phyloP scores from a whole-genome alignment of 768 basidiomycete genomes.

The Boletales sp. region DNA sequence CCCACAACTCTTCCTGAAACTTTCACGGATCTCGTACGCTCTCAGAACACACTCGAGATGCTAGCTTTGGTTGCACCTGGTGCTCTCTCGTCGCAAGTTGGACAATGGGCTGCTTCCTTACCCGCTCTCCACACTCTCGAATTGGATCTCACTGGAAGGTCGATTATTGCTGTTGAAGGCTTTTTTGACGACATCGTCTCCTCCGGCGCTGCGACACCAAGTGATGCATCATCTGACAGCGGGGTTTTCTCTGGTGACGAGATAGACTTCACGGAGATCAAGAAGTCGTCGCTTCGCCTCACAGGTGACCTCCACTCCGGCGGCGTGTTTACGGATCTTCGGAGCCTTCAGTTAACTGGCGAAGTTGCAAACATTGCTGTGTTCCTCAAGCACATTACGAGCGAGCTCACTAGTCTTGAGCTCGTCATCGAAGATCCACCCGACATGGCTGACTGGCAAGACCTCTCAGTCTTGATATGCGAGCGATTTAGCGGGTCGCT shows the following conservation, averaged over 20 bases:
- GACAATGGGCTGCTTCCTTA: constrained; percentile 67
- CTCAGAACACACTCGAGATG: constrained; percentile 58
- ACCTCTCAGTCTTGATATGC: constrained; percentile 60
- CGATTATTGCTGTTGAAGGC: constrained; percentile 68
- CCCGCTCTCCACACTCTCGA: constrained; percentile 60
- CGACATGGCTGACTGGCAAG: constrained; percentile 70
- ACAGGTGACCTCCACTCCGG: constrained; percentile 57
- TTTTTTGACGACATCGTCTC: constrained; percentile 71
- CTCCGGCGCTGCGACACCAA: constrained; percentile 70
- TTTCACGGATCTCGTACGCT: constrained; percentile 61
- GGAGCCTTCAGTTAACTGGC: constrained; percentile 64
- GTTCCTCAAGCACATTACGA: constrained; percentile 67
- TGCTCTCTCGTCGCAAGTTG: constrained; percentile 66
- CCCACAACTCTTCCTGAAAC: constrained; percentile 67
- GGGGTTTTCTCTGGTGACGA: constrained; percentile 78
- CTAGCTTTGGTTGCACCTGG: constrained; percentile 69
- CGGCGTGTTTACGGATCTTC: constrained; percentile 56
- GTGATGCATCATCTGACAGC: constrained; percentile 68
- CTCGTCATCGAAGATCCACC: constrained; percentile 80
- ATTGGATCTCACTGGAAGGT: constrained; percentile 68
- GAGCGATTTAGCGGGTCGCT: constrained; percentile 60
- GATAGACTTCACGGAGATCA: constrained; percentile 70
- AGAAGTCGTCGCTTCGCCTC: constrained; percentile 63
- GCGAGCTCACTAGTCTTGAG: constrained; percentile 64
- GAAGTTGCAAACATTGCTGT: constrained; percentile 66